These are phyloP conservation scores for Amanita fuliginea DNA, from an alignment of 768 basidiomycete genomes.

Conservation along the genomic window DNA sequence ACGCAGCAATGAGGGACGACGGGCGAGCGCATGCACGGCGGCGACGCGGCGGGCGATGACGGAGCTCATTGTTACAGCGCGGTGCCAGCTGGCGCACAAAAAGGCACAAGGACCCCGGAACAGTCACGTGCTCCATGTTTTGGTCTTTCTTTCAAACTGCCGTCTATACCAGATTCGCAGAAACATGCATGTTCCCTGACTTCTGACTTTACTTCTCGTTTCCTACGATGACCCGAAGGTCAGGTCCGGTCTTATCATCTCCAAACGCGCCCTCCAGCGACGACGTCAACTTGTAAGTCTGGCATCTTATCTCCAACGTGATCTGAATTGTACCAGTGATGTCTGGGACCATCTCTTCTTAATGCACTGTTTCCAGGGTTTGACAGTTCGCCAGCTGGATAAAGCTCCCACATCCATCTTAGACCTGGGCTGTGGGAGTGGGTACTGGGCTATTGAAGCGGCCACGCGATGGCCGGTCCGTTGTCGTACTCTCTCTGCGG, in stretches of 20 bases:
- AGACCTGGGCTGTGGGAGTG: slow-evolving; percentile 64
- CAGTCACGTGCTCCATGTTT: neutral
- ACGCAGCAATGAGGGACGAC: slow-evolving; percentile 8
- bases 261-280: slow-evolving; percentile 31
- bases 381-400: slow-evolving; percentile 46
- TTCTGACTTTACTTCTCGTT: neutral
- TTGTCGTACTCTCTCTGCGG: neutral
- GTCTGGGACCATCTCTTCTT: slow-evolving; percentile 66
- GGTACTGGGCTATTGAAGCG: slow-evolving; percentile 62
- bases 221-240: slow-evolving; percentile 24
- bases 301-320: neutral
- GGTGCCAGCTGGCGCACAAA: neutral
- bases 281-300: slow-evolving; percentile 43
- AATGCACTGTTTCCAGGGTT: slow-evolving; percentile 29
- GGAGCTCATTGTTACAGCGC: slow-evolving; percentile 20
- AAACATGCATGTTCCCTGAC: neutral
- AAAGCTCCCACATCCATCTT: slow-evolving; percentile 41
- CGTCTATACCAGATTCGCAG: neutral
- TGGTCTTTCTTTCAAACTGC: neutral
- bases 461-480: slow-evolving; percentile 56
- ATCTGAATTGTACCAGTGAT: slow-evolving; percentile 30
- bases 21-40: slow-evolving; percentile 19
- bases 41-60: slow-evolving; percentile 27
- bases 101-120: neutral
- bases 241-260: slow-evolving; percentile 46